A percentile compares a stretch with the other conserved stretches of the same genome.
These are phyloP conservation scores for Helianthus tuberosus DNA, from an alignment of 129 eudicot genomes.

Conservation along the genomic window DNA sequence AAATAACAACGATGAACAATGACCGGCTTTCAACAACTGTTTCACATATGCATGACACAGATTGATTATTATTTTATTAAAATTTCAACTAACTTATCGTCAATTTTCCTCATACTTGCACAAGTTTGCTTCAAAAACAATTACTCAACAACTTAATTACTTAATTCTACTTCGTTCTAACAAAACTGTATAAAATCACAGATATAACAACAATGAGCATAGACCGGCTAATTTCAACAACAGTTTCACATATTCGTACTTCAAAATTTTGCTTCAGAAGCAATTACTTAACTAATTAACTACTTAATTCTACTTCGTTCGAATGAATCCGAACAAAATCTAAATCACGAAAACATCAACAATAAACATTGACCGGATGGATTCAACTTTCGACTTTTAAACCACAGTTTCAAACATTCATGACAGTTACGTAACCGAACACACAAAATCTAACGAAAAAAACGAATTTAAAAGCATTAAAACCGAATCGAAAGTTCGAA, in stretches of 20 bases:
- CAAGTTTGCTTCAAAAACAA: slow-evolving; percentile 1
- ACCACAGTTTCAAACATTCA: background rate
- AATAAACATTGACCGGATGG: no score
- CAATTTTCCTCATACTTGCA: background rate
- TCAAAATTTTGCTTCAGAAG: no score
- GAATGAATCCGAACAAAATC: no score
- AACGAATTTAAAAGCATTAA: slow-evolving; percentile 7
- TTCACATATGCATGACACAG: background rate
- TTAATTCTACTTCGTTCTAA: background rate
- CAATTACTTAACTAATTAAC: no score
- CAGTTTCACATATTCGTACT: background rate
- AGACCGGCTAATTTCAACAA: background rate
- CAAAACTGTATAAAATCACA: background rate
- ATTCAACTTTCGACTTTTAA: background rate
- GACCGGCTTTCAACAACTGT: background rate
- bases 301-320: no score
- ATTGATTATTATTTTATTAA: no score
- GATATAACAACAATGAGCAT: background rate
- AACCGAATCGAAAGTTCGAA: slow-evolving; percentile 1
- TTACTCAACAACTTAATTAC: background rate
- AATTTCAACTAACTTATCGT: no score
- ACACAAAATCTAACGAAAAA: slow-evolving; percentile 16
- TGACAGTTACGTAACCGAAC: background rate
- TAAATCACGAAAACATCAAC: no score
- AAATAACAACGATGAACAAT: background rate